Evolutionary conservation across 257 asterid genomes (phyloP), one percentile per base, ranked within the genome.

Genomic region (Ballota nigra): DNA sequence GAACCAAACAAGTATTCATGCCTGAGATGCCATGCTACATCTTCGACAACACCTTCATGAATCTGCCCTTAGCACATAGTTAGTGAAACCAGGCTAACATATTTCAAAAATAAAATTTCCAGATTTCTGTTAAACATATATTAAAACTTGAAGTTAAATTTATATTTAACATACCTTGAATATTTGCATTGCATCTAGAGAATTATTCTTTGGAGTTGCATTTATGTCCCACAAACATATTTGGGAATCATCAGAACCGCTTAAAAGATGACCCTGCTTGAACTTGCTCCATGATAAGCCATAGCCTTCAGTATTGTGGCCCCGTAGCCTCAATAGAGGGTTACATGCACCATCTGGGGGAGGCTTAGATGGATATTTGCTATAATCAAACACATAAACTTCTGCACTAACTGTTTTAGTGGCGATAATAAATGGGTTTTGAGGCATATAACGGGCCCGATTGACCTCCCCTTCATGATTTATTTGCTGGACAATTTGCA

Each of bases 401-500:
- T 93, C 98, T 5, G 96, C 94, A 78, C 92, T 89, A 66, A 91
- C 85, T 53, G 97, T 91, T 85, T 93, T 93, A 4, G 98, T 91
- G 12, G 98, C 96, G 38, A 93, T 91, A 36, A 91, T 77, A 78
- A 93, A 93, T 3, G 78, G 77, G 75, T 87, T 91, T 75, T 94
- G 97, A 61, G 98, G 98, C 98, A 94, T 91, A 67, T 94, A 86
- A 18, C 97, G 96, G 64, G 98, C 98, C 40, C 97, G 90, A 64
- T 94, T 91, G 68, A 94, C 98, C 82, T 91, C 98, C 66, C 98
- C 98, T 12, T 91, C 97, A 49, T 94, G 98, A 85, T 89, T 86
- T 73, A 94, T 91, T 83, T 91, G 97, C 85, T 93, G 97, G 77
- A 94, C 91, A 31, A 94, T 88, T 88, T 94, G 97, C 47, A 94